These are phyloP conservation scores for Geoglossum cookeanum DNA, from an alignment of 2,329 filamentous ascomycete species.

Conservation along the genomic window DNA sequence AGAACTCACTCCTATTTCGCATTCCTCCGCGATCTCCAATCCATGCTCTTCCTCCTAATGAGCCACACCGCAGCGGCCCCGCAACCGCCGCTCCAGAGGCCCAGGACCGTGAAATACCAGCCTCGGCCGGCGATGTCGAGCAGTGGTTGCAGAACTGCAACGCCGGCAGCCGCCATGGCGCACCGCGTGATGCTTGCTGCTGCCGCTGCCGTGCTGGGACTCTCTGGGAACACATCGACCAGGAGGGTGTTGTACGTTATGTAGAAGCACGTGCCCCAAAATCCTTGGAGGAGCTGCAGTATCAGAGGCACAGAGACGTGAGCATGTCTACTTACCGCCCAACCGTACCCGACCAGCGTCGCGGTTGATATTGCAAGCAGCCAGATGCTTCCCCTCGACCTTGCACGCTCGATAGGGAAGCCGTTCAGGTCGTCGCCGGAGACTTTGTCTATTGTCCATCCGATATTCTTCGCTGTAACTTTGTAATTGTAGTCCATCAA, in stretches of 20 bases:
- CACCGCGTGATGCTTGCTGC: conserved; percentile 9
- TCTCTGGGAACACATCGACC: conserved; percentile 11
- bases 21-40: conserved; percentile 2
- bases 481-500: conserved; percentile 26
- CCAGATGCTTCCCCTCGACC: conserved; percentile 5
- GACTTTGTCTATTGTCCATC: conserved; percentile 18
- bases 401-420: conserved; percentile 15
- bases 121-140: conserved; percentile 20
- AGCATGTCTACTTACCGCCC: conserved; percentile 9
- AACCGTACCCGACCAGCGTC: conserved; percentile 14
- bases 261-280: conserved; percentile 6
- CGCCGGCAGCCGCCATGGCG: conserved; percentile 7
- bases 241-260: conserved; percentile 9
- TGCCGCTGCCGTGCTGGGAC: conserved; percentile 9
- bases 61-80: neutral
- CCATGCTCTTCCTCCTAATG: conserved; percentile 2
- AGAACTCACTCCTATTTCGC: too few species aligned
- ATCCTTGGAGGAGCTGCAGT: conserved; percentile 9
- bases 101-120: conserved; percentile 24
- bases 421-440: conserved; percentile 11
- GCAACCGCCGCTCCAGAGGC: neutral
- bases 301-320: conserved; percentile 10
- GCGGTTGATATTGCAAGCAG: conserved; percentile 8
- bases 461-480: conserved; percentile 16
- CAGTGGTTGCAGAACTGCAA: conserved; percentile 12